phyloP scores from a whole-genome alignment of 2,329 filamentous ascomycete species.

The Teratosphaeria epicoccoides region DNA sequence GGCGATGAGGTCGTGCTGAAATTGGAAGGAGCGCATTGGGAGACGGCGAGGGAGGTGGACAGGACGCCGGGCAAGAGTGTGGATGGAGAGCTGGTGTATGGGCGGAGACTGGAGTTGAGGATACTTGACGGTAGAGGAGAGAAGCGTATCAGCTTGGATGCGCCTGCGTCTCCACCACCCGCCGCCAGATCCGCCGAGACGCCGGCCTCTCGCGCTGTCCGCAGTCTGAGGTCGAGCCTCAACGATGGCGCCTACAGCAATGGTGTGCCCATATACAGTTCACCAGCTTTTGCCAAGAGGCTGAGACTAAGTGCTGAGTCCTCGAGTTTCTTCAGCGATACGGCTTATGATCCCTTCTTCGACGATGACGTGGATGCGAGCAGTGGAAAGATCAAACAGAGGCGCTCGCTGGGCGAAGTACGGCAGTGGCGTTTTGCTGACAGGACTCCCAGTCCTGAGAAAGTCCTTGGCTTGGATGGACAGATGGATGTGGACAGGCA shows the following conservation, averaged over 20 bases:
- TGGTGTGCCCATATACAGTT: constrained; percentile 37
- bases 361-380: constrained; percentile 51
- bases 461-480: constrained; percentile 9
- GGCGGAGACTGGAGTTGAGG: constrained; percentile 26
- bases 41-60: constrained; percentile 40
- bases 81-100: constrained; percentile 46
- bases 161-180: not conserved
- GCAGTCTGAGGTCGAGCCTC: constrained; percentile 8
- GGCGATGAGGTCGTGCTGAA: constrained; percentile 64
- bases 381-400: constrained; percentile 54
- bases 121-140: constrained; percentile 13
- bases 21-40: constrained; percentile 59
- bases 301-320: constrained; percentile 59
- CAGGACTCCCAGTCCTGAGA: constrained; percentile 59
- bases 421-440: constrained; percentile 65
- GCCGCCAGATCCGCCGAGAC: not conserved
- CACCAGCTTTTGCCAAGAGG: constrained; percentile 70
- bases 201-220: constrained; percentile 1
- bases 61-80: constrained; percentile 47
- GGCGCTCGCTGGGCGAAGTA: constrained; percentile 58
- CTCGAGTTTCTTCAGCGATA: constrained; percentile 42
- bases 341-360: constrained; percentile 53
- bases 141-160: constrained; percentile 5
- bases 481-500: not conserved
- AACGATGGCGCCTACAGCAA: constrained; percentile 5